A percentile compares a stretch with the other conserved stretches of the same genome.
Evolutionary conservation across 345 rosid genomes (phyloP).

Genomic region (Cardamine occulta): DNA sequence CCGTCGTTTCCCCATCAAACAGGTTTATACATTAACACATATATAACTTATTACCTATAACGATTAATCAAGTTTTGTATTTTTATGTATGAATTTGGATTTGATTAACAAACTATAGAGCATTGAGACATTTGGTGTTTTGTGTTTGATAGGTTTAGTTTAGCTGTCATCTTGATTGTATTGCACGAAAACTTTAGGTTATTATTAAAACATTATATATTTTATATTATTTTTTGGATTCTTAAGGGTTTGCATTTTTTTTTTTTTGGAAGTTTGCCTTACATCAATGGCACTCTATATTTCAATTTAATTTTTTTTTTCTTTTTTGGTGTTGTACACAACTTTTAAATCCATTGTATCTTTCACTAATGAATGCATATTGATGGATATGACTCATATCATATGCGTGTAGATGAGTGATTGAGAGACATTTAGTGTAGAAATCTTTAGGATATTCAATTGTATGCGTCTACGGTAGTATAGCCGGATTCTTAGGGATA

Average conservation of each 20-base stretch:
- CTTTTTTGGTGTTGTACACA: neutral
- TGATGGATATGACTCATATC: neutral
- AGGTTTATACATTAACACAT: conserved; percentile 43
- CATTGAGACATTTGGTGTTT: conserved; percentile 6
- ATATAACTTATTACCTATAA: neutral
- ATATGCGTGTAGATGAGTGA: neutral
- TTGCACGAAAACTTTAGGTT: conserved; percentile 35
- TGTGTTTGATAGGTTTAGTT: conserved; percentile 22
- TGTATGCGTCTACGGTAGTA: neutral
- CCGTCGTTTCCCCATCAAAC: conserved; percentile 81
- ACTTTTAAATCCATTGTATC: neutral
- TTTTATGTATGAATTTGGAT: conserved; percentile 16
- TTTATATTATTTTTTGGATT: neutral
- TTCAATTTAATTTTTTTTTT: neutral
- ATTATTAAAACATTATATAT: neutral
- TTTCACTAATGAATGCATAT: neutral
- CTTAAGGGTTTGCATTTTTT: neutral
- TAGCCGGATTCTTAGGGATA: neutral
- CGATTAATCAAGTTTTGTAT: neutral
- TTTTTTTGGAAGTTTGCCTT: neutral
- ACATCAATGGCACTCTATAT: neutral
- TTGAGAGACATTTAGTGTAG: neutral
- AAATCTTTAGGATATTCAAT: neutral
- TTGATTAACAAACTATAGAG: conserved; percentile 39
- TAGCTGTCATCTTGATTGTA: conserved; percentile 30